Conservation (phyloP, 768 basidiomycete species). For the Pholiota conissans region DNA sequence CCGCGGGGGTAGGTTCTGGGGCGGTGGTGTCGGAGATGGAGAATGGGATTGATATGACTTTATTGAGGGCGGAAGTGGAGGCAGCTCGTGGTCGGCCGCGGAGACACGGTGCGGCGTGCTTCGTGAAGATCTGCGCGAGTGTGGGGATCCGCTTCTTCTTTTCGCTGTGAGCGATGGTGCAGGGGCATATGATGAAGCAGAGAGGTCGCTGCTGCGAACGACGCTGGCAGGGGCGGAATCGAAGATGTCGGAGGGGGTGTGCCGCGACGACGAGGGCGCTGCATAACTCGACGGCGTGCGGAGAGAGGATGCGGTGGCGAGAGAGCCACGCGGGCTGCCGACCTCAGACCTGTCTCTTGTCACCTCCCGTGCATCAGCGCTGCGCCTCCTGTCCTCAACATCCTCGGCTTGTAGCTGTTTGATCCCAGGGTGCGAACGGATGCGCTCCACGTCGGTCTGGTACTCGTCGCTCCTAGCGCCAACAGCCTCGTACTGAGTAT, state of each 20-base stretch:
- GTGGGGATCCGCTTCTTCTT: conserved; percentile 25
- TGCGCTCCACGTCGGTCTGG: neutral
- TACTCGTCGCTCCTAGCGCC: neutral
- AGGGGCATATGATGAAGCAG: conserved; percentile 31
- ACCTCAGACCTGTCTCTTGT: conserved; percentile 4
- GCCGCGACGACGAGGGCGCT: conserved; percentile 27
- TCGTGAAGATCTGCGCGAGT: conserved; percentile 33
- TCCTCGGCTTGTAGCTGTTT: neutral
- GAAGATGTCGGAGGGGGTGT: conserved; percentile 30
- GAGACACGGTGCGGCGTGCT: conserved; percentile 19
- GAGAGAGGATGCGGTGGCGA: conserved; percentile 23
- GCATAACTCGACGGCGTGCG: conserved; percentile 33
- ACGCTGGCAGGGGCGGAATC: conserved; percentile 33
- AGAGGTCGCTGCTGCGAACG: conserved; percentile 30
- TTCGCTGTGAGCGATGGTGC: conserved; percentile 23
- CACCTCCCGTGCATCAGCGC: neutral
- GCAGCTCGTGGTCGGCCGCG: conserved; percentile 21
- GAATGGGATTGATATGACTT: conserved; percentile 19
- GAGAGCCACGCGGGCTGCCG: conserved; percentile 24
- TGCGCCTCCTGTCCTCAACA: neutral
- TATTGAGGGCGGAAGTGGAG: conserved; percentile 35
- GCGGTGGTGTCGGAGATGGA: conserved; percentile 26
- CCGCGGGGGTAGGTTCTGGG: neutral
- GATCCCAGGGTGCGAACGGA: neutral
- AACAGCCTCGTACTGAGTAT: neutral